Base-by-base conservation (phyloP, 2,329 filamentous ascomycete species). In the Botrytis squamosa region DNA sequence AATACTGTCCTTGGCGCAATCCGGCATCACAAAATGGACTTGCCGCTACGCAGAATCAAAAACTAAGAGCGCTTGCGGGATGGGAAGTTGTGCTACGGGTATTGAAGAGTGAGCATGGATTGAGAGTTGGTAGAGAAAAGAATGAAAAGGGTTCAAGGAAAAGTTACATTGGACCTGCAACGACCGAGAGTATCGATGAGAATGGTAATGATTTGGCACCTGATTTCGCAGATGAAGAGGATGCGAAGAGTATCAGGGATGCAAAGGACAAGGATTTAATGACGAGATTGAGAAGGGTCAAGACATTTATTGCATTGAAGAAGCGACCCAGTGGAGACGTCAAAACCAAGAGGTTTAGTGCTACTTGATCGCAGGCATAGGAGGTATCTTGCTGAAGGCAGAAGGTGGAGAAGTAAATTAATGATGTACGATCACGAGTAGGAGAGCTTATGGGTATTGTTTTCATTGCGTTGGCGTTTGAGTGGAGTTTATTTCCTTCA, bases 1-100 rank as follows among this genome's bases (percentile, higher is more conserved):
- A 93, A 79, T 96, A 95, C 80, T 96, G 93, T 77, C 93, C 93
- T 0, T 96, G 93, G 93, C 87, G 91, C 74, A 93, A 90, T 77
- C 82, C 88, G 4, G 79, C 83, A 18, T 86, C 89, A 1, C 92
- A 95, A 80, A 89, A 86, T 72, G 84, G 80, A 75, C 80, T 73
- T 73, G 78, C 70, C 75, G 81, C 79, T 64, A 78, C 71, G 1
- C 44, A 71, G 2, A 63, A 79, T 78, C 2, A 83, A 79, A 65
- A 81, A 81, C 77, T 82, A 52, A 75, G 75, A 33, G 60, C 75
- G n/a, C 66, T 80, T 67, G 76, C 88, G 0, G 89, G 85, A 0
- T 91, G 89, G 89, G 85, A 86, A 75, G 81, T 88, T 4, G 78
- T 91, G 7, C 78, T 85, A 2, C 85, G 87, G 73, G 86, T 88